A percentile compares a stretch with the other conserved stretches of the same genome.
Conservation (phyloP, 495 filamentous ascomycete genomes). For the Xylaria bambusicola region DNA sequence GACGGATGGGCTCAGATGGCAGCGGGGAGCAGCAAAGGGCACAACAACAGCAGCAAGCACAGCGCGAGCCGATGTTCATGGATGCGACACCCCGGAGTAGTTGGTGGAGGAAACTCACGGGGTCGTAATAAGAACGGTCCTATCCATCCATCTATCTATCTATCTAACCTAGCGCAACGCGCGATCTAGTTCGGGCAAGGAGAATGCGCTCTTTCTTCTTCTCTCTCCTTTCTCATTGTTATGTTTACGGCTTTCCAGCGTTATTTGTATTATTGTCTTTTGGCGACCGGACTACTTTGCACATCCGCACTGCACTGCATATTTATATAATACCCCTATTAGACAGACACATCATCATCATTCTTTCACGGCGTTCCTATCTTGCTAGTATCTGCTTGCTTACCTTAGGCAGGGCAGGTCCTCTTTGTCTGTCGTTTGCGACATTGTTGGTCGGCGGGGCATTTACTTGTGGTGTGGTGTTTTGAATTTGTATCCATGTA, state of each 20-base stretch:
- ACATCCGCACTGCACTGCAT: constrained; percentile 5
- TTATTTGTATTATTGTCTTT: too few species aligned
- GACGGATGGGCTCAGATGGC: constrained; percentile 42
- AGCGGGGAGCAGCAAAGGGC: constrained; percentile 38
- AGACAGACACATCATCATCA: too few species aligned
- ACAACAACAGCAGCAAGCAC: constrained; percentile 23
- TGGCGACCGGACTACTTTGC: too few species aligned
- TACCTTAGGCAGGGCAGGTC: too few species aligned
- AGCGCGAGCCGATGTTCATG: constrained; percentile 41
- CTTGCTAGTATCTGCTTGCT: too few species aligned
- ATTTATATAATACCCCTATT: constrained; percentile 6
- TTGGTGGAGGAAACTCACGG: constrained; percentile 56
- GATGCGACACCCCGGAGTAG: constrained; percentile 52
- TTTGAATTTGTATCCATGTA: too few species aligned
- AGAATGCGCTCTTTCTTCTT: constrained; percentile 7
- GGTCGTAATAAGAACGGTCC: constrained; percentile 23
- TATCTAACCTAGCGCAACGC: too few species aligned
- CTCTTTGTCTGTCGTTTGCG: too few species aligned
- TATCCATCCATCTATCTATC: too few species aligned
- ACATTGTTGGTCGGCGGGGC: too few species aligned
- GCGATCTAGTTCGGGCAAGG: too few species aligned
- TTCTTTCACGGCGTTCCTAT: not conserved
- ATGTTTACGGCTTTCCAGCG: not conserved
- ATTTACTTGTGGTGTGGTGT: too few species aligned
- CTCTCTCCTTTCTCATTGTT: constrained; percentile 12